Percentiles rank a stretch among this genome's conserved stretches.
Evolutionary conservation across 352 stramenopile species (phyloP).

Genomic region (Phytophthora litchii): DNA sequence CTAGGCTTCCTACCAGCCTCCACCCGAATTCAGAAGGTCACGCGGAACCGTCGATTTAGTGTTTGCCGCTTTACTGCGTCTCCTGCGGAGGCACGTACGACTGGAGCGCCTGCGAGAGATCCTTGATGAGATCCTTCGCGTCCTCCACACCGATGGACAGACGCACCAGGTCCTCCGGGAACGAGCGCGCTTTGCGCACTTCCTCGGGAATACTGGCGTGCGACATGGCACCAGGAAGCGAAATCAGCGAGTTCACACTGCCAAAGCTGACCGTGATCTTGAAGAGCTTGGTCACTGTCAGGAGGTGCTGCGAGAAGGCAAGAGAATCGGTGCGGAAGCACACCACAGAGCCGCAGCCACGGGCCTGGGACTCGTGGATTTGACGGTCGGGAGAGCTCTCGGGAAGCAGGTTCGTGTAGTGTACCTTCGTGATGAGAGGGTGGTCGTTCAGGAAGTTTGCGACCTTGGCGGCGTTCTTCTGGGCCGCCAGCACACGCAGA

Average conservation of each 20-base stretch:
- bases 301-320: constrained; percentile 88
- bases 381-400: constrained; percentile 62
- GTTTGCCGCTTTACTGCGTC: constrained; percentile 14
- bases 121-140: constrained; percentile 93
- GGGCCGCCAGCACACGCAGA: constrained; percentile 79
- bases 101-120: constrained; percentile 92
- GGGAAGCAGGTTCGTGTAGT: constrained; percentile 92
- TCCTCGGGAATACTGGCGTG: constrained; percentile 94
- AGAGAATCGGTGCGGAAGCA: constrained; percentile 90
- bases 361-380: constrained; percentile 89
- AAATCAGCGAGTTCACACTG: constrained; percentile 93
- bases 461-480: constrained; percentile 90
- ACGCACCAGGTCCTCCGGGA: constrained; percentile 94
- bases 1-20: constrained; percentile 33
- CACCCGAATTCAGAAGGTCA: constrained; percentile 41
- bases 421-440: constrained; percentile 79
- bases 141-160: constrained; percentile 96
- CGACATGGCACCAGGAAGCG: constrained; percentile 94
- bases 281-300: constrained; percentile 93
- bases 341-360: constrained; percentile 88
- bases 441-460: constrained; percentile 91
- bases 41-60: constrained; percentile 13
- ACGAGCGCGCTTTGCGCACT: constrained; percentile 87
- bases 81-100: constrained; percentile 58
- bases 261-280: constrained; percentile 95